Evolutionary conservation across 139 green algal species (phyloP).

Genomic region (Pycnococcus provasolii): DNA sequence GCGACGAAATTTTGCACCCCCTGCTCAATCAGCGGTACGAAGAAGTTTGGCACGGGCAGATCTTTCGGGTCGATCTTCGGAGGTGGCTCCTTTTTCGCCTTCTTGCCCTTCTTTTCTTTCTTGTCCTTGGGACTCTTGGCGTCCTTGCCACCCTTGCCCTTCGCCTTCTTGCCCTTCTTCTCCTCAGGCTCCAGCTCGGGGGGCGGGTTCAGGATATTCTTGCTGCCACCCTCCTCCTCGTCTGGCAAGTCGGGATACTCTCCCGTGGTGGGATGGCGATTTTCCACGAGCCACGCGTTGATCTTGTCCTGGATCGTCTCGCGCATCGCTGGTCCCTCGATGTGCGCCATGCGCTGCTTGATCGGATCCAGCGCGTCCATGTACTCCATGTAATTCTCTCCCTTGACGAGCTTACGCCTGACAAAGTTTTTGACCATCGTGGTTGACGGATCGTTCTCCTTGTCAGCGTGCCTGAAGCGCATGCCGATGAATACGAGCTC

Average conservation of each 20-base stretch:
- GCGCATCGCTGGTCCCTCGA: constrained; percentile 73
- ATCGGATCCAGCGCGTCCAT: constrained; percentile 53
- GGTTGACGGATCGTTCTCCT: constrained; percentile 40
- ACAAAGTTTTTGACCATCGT: constrained; percentile 47
- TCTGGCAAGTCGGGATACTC: constrained; percentile 72
- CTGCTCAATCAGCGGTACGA: constrained; percentile 53
- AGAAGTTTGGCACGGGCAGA: constrained; percentile 25
- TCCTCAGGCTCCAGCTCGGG: constrained; percentile 28
- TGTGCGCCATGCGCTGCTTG: constrained; percentile 58
- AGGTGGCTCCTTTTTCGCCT: constrained; percentile 35
- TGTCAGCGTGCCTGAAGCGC: constrained; percentile 44
- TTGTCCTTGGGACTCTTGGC: constrained; percentile 35
- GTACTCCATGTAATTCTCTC: constrained; percentile 52
- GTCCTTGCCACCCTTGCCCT: constrained; percentile 29
- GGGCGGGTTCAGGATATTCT: constrained; percentile 61
- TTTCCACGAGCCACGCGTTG: constrained; percentile 77
- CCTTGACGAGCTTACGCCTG: constrained; percentile 56
- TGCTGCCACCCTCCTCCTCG: constrained; percentile 55
- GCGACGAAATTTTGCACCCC: constrained; percentile 59
- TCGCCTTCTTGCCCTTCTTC: constrained; percentile 21
- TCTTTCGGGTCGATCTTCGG: constrained; percentile 3
- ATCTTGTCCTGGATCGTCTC: constrained; percentile 81
- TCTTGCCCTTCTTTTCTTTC: constrained; percentile 20
- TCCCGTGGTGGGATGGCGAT: constrained; percentile 55
- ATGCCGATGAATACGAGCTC: constrained; percentile 81